Conservation (phyloP, 2,329 filamentous ascomycete genomes). For the Ophiostoma populinum region DNA sequence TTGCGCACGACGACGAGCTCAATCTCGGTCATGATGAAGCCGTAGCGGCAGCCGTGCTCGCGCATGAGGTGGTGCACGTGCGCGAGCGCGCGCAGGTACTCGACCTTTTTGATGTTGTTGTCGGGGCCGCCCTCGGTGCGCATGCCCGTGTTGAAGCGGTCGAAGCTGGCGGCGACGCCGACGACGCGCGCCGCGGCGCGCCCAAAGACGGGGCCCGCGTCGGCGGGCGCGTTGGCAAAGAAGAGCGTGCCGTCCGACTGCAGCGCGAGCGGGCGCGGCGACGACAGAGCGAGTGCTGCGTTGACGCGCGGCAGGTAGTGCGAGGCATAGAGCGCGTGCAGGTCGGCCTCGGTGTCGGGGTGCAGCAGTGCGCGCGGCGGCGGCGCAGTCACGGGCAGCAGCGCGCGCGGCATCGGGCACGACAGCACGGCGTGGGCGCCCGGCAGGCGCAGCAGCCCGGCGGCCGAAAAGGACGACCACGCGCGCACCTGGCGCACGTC, state of each 20-base stretch:
- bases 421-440: conserved; percentile 57
- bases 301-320: conserved; percentile 82
- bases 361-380: conserved; percentile 36
- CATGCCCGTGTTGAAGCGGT: conserved; percentile 93
- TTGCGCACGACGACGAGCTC: conserved; percentile 82
- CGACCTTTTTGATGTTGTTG: conserved; percentile 59
- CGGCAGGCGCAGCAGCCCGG: conserved; percentile 54
- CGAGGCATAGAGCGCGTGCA: conserved; percentile 57
- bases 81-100: conserved; percentile 73
- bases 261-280: conserved; percentile 43
- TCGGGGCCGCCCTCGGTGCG: conserved; percentile 46
- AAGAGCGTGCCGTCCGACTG: conserved; percentile 20
- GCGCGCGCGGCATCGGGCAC: conserved; percentile 43
- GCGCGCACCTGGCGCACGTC: conserved; percentile 74
- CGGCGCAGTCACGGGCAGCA: conserved; percentile 37
- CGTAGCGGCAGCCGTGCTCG: conserved; percentile 81
- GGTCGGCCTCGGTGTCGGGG: conserved; percentile 61
- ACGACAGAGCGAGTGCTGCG: conserved; percentile 60
- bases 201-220: conserved; percentile 33
- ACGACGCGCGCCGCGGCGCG: conserved; percentile 29
- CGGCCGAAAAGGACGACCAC: conserved; percentile 65
- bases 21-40: conserved; percentile 92
- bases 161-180: conserved; percentile 75
- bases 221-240: conserved; percentile 46
- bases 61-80: conserved; percentile 86